Percentiles rank a stretch among this genome's conserved stretches.
Conservation (phyloP, 2,329 filamentous ascomycete genomes). For the Ophiognomonia clavigignenti-juglandacearum region DNA sequence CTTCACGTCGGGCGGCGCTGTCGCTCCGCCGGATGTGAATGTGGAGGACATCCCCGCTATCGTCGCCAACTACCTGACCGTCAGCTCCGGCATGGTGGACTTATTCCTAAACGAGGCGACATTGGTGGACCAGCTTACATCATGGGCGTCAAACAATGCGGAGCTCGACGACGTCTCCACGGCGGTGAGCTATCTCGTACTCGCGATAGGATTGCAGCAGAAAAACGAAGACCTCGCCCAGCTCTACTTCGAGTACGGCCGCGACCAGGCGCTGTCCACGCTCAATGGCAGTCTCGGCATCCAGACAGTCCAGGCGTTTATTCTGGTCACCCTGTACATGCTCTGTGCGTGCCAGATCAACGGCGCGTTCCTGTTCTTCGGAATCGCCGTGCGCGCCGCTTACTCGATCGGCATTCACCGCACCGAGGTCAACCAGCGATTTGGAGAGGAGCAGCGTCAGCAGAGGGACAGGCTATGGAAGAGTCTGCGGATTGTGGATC, state of each 20-base stretch:
- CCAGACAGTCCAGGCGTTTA: slow-evolving; percentile 45
- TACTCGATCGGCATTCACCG: slow-evolving; percentile 50
- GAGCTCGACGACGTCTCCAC: slow-evolving; percentile 33
- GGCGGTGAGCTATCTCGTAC: slow-evolving; percentile 42
- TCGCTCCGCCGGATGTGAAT: slow-evolving; percentile 24
- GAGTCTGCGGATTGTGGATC: slow-evolving; percentile 45
- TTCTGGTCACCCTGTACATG: slow-evolving; percentile 49
- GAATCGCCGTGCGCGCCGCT: slow-evolving; percentile 46
- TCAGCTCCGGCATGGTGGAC: slow-evolving; percentile 43
- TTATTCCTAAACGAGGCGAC: slow-evolving; percentile 36
- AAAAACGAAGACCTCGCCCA: slow-evolving; percentile 36
- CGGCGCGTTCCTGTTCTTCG: slow-evolving; percentile 49
- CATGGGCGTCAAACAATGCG: slow-evolving; percentile 34
- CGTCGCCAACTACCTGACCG: slow-evolving; percentile 32
- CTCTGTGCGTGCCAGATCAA: slow-evolving; percentile 51
- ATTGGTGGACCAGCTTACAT: slow-evolving; percentile 34
- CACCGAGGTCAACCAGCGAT: slow-evolving; percentile 49
- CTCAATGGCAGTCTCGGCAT: slow-evolving; percentile 43
- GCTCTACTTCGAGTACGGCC: slow-evolving; percentile 45
- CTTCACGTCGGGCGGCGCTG: slow-evolving; percentile 26
- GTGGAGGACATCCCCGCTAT: slow-evolving; percentile 23
- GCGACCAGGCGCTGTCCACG: slow-evolving; percentile 37
- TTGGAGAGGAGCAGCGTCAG: slow-evolving; percentile 36
- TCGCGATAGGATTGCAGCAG: slow-evolving; percentile 44
- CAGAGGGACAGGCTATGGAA: slow-evolving; percentile 50